A percentile compares a stretch with the other conserved stretches of the same genome.
These are phyloP conservation scores for Penicillium silybi DNA, from an alignment of 495 filamentous ascomycete species.

Conservation along the genomic window DNA sequence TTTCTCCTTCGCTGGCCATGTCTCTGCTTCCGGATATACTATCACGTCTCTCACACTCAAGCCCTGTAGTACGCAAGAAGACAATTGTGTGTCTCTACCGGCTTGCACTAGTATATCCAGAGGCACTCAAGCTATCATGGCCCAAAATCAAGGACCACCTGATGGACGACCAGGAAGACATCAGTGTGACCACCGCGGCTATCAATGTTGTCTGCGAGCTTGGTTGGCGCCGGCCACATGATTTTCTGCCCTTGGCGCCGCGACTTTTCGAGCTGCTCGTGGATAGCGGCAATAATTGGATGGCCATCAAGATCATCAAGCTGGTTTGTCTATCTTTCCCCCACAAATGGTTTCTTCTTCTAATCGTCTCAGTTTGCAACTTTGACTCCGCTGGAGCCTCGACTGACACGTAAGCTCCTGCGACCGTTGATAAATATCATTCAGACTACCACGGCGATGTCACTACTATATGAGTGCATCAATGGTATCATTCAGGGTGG, in stretches of 20 bases:
- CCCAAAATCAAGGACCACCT: slow-evolving; percentile 92
- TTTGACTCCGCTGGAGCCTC: slow-evolving; percentile 86
- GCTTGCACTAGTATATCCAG: slow-evolving; percentile 88
- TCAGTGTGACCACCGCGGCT: slow-evolving; percentile 90
- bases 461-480: slow-evolving; percentile 93
- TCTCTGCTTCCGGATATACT: slow-evolving; percentile 82
- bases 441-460: slow-evolving; percentile 92
- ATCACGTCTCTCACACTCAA: slow-evolving; percentile 79
- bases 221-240: slow-evolving; percentile 87
- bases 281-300: slow-evolving; percentile 97
- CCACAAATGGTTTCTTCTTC: not conserved
- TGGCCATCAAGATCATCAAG: slow-evolving; percentile 99
- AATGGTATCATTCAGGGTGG: slow-evolving; percentile 97
- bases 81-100: slow-evolving; percentile 90
- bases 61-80: slow-evolving; percentile 84
- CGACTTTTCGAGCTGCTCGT: slow-evolving; percentile 88
- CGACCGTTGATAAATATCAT: slow-evolving; percentile 93
- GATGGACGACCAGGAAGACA: slow-evolving; percentile 85
- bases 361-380: slow-evolving; percentile 73
- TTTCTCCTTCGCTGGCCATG: slow-evolving; percentile 84
- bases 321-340: slow-evolving; percentile 52
- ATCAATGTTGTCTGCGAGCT: slow-evolving; percentile 96
- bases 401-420: slow-evolving; percentile 85
- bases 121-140: slow-evolving; percentile 88
- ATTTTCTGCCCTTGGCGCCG: slow-evolving; percentile 89